Base-by-base conservation (phyloP, 495 filamentous ascomycete genomes). In the Xylona heveae region DNA sequence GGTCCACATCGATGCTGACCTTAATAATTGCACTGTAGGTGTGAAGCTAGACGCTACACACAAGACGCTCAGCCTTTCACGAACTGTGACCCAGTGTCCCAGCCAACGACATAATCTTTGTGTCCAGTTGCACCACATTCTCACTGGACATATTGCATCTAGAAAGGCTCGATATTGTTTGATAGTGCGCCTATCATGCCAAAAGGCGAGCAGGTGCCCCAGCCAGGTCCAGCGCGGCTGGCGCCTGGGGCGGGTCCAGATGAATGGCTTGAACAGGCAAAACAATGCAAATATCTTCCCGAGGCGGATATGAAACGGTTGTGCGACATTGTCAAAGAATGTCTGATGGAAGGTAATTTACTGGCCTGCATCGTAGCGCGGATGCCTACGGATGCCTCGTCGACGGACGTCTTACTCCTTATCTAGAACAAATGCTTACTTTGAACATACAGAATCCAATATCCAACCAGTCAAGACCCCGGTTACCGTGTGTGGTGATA, bases 241-340 rank as follows among this genome's bases (percentile, higher is more conserved):
- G 69, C 69, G 26, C 66, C 72, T 19, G 74, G 74, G 47, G 78
- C 81, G 25, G 80, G 79, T 13, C 73, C 84, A n/a, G 80, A 91
- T 45, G 82, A 95, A 57, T 97, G 88, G 88, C 68, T 95, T 10
- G 76, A 83, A 45, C 75, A 79, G 43, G 88, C 88, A 24, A 92
- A 91, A 51, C 76, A 84, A 47, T 95, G 90, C 62, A 83, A 91
- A 48, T 93, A 94, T 50, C 67, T 97, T 12, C 84, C 85, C 4
- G 88, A 97, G 55, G 55, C 70, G 24, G 81, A 83, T 44, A 97
- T 97, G 88, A 97, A 97, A 59, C 77, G 90, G 51, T 64, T 97
- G 12, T 97, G 88, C 54, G 88, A 97, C 59, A 90, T 91, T 38
- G 85, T 93, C 38, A 97, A 97, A 60, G 90, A 95, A 53, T 83